These are phyloP conservation scores for Xerocomus amazonicus DNA, from an alignment of 1,284 basidiomycete genomes.

Conservation along the genomic window DNA sequence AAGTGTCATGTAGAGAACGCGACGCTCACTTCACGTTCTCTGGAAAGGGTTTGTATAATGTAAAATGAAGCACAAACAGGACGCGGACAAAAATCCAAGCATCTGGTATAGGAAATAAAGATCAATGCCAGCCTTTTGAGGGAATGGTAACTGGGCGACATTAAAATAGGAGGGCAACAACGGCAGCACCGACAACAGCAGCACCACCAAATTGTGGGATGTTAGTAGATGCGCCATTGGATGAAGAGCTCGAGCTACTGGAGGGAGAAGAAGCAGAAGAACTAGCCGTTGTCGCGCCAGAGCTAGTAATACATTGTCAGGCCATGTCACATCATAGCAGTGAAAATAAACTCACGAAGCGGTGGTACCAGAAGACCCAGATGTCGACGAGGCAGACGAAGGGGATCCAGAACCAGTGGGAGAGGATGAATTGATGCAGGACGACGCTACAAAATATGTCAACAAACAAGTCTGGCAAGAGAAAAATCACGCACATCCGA, in stretches of 20 bases:
- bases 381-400: neutral
- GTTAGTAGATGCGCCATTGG: constrained; percentile 32
- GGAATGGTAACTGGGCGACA: neutral
- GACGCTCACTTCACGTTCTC: constrained; percentile 1
- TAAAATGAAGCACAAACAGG: constrained; percentile 14
- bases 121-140: constrained; percentile 21
- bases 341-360: constrained; percentile 19
- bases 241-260: constrained; percentile 5
- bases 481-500: constrained; percentile 40
- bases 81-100: constrained; percentile 9
- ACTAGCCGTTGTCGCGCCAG: constrained; percentile 5
- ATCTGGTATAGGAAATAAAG: constrained; percentile 15
- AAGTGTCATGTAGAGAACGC: neutral
- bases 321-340: constrained; percentile 1
- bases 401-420: constrained; percentile 14
- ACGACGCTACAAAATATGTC: constrained; percentile 28
- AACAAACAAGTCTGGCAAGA: neutral
- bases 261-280: constrained; percentile 18
- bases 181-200: constrained; percentile 45
- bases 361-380: constrained; percentile 2
- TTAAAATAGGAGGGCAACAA: constrained; percentile 42
- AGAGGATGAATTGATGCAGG: constrained; percentile 32
- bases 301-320: constrained; percentile 7
- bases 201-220: constrained; percentile 38
- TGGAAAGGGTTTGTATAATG: constrained; percentile 11